Conservation (phyloP, 1,284 basidiomycete species). For the Dichomitus squalens region DNA sequence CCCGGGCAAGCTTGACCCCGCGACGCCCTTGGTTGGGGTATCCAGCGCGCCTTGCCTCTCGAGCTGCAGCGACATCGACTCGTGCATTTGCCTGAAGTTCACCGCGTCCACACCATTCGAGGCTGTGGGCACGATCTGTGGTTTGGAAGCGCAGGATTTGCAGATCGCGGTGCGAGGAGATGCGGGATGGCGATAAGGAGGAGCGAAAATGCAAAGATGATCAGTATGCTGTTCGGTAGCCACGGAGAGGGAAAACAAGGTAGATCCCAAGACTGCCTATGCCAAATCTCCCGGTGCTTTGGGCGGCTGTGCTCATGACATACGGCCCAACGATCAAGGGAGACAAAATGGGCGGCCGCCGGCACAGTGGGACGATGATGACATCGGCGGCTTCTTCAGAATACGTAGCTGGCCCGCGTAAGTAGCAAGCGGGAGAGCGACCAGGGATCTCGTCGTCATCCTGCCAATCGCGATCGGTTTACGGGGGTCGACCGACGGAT, state of each 20-base stretch:
- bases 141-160: neutral
- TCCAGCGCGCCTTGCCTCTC: slow-evolving; percentile 53
- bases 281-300: neutral
- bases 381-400: slow-evolving; percentile 8
- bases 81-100: slow-evolving; percentile 91
- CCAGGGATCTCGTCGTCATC: slow-evolving; percentile 15
- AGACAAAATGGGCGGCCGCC: slow-evolving; percentile 9
- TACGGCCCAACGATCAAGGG: slow-evolving; percentile 9
- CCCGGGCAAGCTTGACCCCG: slow-evolving; percentile 37
- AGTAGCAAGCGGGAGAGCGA: slow-evolving; percentile 11
- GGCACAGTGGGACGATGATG: slow-evolving; percentile 16
- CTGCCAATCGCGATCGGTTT: slow-evolving; percentile 16
- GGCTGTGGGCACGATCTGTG: slow-evolving; percentile 80
- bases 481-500: slow-evolving; percentile 17
- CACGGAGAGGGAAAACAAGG: slow-evolving; percentile 2
- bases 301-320: slow-evolving; percentile 2
- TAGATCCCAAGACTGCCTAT: neutral
- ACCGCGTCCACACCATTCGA: slow-evolving; percentile 86
- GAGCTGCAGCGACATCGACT: slow-evolving; percentile 88
- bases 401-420: slow-evolving; percentile 13
- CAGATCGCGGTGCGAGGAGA: slow-evolving; percentile 6
- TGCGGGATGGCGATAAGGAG: neutral
- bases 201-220: slow-evolving; percentile 4
- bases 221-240: slow-evolving; percentile 13
- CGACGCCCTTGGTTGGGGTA: slow-evolving; percentile 38